Evolutionary conservation across 1,139 yeast genomes (phyloP).

Genomic region (Pneumocystis oryctolagi): DNA sequence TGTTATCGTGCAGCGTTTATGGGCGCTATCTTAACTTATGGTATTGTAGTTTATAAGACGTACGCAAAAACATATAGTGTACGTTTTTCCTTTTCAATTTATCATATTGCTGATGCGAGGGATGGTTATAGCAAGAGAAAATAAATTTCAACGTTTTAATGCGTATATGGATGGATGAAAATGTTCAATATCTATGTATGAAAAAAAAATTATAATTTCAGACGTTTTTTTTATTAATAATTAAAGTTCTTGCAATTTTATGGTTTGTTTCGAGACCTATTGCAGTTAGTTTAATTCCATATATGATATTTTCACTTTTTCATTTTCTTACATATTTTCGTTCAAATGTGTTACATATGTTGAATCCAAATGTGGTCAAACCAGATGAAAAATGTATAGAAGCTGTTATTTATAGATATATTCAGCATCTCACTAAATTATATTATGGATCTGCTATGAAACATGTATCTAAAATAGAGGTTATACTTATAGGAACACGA

Average conservation of each 20-base stretch:
- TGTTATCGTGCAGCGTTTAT: conserved; percentile 50
- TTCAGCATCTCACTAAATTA: conserved; percentile 7
- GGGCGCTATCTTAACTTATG: conserved; percentile 61
- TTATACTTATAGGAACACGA: conserved; percentile 4
- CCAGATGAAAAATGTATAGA: background rate
- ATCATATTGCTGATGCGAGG: background rate
- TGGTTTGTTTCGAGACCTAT: conserved; percentile 44
- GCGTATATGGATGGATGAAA: conserved; percentile 42
- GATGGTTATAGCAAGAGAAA: background rate
- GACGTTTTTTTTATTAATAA: background rate
- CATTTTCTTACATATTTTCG: conserved; percentile 56
- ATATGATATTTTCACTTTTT: conserved; percentile 53
- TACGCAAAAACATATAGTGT: conserved; percentile 10
- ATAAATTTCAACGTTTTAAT: conserved; percentile 22
- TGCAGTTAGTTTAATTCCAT: conserved; percentile 47
- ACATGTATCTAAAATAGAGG: conserved; percentile 10
- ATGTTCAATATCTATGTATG: conserved; percentile 41
- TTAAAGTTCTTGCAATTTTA: conserved; percentile 33
- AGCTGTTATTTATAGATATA: conserved; percentile 3
- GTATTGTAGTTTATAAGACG: conserved; percentile 54
- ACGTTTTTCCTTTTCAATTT: background rate
- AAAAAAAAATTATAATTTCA: too few species aligned
- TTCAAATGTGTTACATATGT: conserved; percentile 50
- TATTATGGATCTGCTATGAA: conserved; percentile 11
- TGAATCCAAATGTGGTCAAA: conserved; percentile 30